Evolutionary conservation across 2,329 filamentous ascomycete genomes (phyloP), one percentile per base, ranked within the genome.

Genomic region (Fusarium penzigii): DNA sequence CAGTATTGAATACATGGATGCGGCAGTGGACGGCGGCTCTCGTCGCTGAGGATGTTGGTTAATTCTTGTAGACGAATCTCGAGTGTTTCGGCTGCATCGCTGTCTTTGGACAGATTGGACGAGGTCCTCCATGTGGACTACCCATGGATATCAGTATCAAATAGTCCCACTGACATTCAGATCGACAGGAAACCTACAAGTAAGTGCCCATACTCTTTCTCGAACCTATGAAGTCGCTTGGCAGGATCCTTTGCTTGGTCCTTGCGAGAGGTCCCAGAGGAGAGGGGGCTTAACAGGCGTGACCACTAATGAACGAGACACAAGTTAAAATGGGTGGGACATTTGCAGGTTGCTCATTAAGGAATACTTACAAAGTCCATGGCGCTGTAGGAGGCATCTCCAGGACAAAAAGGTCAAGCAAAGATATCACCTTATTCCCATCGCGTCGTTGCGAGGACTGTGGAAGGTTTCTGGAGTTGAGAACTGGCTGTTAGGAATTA

Each of bases 1-100:
- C 90, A 89, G 73, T 93, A 97, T 64, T 87, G 82, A 38, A 97
- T 89, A 75, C 94, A 99, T 5, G 92, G 89, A 71, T 97, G 93
- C 7, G 93, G 93, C 25, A 92, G 82, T 6, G 92, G 91, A 41
- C 91, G 86, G 60, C 92, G 88, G 54, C 89, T 90, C 75, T 97
- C 93, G 75, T 97, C 92, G 74, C 85, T 87, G 58, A 97, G 86
- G 64, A 96, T 87, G 61, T 80, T 81, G 59, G 82, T 86, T 40
- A 87, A 78, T 63, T 85, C 82, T 61, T 86, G 83, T 25, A 87
- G 79, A 51, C 81, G 78, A 57, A 81, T 78, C 68, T 86, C 82
- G 67, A 87, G 77, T 50, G 77, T 79, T 64, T 86, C 83, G 69
- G 83, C 82, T 44, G 84, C 81, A 57, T 85, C 83, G 67, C 78